Conservation (phyloP, 768 basidiomycete species). For the Amanita molliuscula region DNA sequence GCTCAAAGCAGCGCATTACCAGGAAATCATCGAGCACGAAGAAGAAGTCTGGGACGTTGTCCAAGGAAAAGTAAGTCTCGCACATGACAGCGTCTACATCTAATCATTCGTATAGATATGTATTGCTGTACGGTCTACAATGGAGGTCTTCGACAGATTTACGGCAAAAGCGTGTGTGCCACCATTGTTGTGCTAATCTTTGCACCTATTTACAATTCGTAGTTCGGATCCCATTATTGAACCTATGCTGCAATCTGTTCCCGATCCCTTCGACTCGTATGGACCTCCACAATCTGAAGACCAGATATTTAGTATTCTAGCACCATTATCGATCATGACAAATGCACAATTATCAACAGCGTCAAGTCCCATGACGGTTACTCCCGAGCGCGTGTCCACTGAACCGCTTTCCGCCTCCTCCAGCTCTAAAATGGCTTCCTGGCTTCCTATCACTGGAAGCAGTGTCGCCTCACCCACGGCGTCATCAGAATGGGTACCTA, state of each 20-base stretch:
- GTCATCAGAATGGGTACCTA: conserved; percentile 47
- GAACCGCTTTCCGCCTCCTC: conserved; percentile 21
- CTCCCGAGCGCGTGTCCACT: conserved; percentile 28
- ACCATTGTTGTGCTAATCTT: background rate
- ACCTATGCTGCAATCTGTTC: conserved; percentile 80
- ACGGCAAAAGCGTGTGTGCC: conserved; percentile 72
- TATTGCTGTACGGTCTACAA: conserved; percentile 77
- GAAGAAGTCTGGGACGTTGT: conserved; percentile 95
- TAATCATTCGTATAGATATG: conserved; percentile 40
- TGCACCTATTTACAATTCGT: conserved; percentile 9
- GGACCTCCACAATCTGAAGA: conserved; percentile 82
- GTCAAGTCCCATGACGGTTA: conserved; percentile 46
- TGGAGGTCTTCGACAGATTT: conserved; percentile 87
- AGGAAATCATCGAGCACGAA: conserved; percentile 85
- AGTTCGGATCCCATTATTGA: conserved; percentile 87
- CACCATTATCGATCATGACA: conserved; percentile 73
- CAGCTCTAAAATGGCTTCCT: conserved; percentile 27
- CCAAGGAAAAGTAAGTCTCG: conserved; percentile 59
- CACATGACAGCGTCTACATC: background rate
- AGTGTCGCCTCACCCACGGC: conserved; percentile 38
- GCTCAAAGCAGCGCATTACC: conserved; percentile 77
- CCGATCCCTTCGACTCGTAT: conserved; percentile 90
- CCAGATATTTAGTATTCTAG: conserved; percentile 87
- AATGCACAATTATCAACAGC: conserved; percentile 36
- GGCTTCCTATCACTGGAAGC: conserved; percentile 38